Evolutionary conservation across 2,329 filamentous ascomycete species (phyloP).

Genomic region (Hymenoscyphus linearis): DNA sequence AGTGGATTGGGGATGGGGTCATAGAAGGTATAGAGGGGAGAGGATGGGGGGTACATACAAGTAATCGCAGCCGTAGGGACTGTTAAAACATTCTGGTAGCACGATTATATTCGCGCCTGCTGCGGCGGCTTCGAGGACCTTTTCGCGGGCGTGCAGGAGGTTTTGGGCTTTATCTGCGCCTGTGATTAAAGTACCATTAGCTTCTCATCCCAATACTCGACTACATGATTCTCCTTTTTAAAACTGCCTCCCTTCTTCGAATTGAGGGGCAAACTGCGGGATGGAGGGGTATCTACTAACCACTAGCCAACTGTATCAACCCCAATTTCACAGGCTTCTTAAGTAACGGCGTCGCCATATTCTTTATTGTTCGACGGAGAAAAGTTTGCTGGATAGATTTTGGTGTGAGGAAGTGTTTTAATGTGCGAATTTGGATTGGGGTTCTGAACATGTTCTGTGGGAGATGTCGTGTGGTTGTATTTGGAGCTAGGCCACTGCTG

Average conservation of each 20-base stretch:
- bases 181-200: conserved; percentile 27
- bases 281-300: conserved; percentile 32
- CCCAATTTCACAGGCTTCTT: conserved; percentile 75
- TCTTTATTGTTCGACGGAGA: conserved; percentile 14
- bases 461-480: too few species aligned
- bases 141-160: conserved; percentile 71
- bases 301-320: conserved; percentile 74
- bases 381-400: neutral
- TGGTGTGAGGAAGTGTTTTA: conserved; percentile 6
- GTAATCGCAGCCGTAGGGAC: conserved; percentile 85
- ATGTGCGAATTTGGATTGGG: conserved; percentile 9
- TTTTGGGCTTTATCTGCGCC: conserved; percentile 79
- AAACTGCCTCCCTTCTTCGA: too few species aligned
- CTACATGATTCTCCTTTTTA: too few species aligned
- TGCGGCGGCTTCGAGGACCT: conserved; percentile 74
- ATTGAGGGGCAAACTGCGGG: neutral
- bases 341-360: conserved; percentile 43
- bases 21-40: neutral
- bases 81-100: conserved; percentile 98
- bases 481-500: neutral
- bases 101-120: conserved; percentile 81
- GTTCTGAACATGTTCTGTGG: conserved; percentile 14
- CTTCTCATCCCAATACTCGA: neutral
- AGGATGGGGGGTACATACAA: conserved; percentile 42
- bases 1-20: neutral